Base-by-base conservation (phyloP, 257 asterid species). In the Penstemon newberryi region DNA sequence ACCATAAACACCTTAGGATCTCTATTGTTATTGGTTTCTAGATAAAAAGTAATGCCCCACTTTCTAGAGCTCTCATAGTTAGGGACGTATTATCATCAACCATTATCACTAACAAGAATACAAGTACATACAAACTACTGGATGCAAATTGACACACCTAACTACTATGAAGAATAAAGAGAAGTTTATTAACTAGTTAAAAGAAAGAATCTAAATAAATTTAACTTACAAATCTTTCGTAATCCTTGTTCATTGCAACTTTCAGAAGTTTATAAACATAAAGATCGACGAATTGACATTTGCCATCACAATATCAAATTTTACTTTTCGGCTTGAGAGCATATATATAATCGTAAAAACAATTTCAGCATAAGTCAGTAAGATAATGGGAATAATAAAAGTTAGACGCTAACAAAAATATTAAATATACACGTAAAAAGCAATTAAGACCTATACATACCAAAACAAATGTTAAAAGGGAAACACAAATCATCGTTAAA, bases 211-310 rank as follows among this genome's bases (percentile, higher is more conserved):
- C 18, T 19, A 56, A 66, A 33, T 10, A 65, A 41, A 12, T 59
- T n/a, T 33, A 33, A 69, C 79, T 50, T 73, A 80, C 88, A n/a
- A 37, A 82, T 64, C 18, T 69, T 47, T 0, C 79, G 87, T 42
- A 79, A 10, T 67, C 63, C 81, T 79, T 68, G 60, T 4, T 66
- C 15, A 60, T 52, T 0, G 80, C 80, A 0, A 43, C 67, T 5
- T 73, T 84, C 3, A 80, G 47, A 57, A 83, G 88, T 69, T 78
- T 75, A 49, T 62, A 78, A 7, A 77, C 78, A 50, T 75, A 76
- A 13, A 75, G 74, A 53, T 80, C 85, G 0, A 84, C 3, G 85
- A 83, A 54, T 80, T 73, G 63, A 75, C 60, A 49, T 75, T 73
- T 3, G 84, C 85, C 58, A 83, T 42, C 5, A 83, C 7, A 12